Percentiles rank a stretch among this genome's conserved stretches.
phyloP scores from a whole-genome alignment of 371 early-diverging fungal species.

The Lichtheimia hyalospora region DNA sequence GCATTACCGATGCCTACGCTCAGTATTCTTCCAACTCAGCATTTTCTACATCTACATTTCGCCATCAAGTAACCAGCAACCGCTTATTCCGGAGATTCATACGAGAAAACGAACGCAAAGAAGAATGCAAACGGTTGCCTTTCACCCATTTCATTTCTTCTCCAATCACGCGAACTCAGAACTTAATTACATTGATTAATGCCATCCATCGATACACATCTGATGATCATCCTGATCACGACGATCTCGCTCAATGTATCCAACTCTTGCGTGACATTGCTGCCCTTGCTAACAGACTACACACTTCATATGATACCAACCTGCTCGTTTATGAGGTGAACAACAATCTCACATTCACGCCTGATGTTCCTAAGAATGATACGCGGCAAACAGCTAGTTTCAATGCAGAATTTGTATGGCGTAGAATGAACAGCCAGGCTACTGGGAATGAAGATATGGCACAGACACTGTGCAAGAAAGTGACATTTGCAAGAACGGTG shows the following conservation, averaged over 20 bases:
- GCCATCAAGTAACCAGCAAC: slow-evolving; percentile 69
- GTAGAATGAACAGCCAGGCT: too few relatives aligned
- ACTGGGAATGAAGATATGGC: too few relatives aligned
- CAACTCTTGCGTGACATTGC: slow-evolving; percentile 67
- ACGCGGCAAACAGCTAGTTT: too few relatives aligned
- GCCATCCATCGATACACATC: slow-evolving; percentile 83
- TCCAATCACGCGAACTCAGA: slow-evolving; percentile 85
- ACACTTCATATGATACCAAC: slow-evolving; percentile 20
- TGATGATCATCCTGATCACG: slow-evolving; percentile 72
- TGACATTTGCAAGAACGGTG: too few relatives aligned
- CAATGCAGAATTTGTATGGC: too few relatives aligned
- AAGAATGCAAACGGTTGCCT: slow-evolving; percentile 65
- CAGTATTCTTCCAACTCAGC: slow-evolving; percentile 87
- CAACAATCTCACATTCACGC: slow-evolving; percentile 43
- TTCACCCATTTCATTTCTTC: slow-evolving; percentile 53
- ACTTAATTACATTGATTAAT: slow-evolving; percentile 83
- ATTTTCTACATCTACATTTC: slow-evolving; percentile 76
- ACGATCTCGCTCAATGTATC: slow-evolving; percentile 56
- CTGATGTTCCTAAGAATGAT: slow-evolving; percentile 36
- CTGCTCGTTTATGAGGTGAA: slow-evolving; percentile 32
- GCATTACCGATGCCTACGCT: slow-evolving; percentile 73
- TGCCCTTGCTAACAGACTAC: slow-evolving; percentile 37
- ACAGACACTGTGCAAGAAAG: too few relatives aligned
- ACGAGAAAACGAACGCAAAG: slow-evolving; percentile 55
- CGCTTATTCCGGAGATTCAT: slow-evolving; percentile 73